Base-by-base conservation (phyloP, 768 basidiomycete species). In the Suillus alpinus region DNA sequence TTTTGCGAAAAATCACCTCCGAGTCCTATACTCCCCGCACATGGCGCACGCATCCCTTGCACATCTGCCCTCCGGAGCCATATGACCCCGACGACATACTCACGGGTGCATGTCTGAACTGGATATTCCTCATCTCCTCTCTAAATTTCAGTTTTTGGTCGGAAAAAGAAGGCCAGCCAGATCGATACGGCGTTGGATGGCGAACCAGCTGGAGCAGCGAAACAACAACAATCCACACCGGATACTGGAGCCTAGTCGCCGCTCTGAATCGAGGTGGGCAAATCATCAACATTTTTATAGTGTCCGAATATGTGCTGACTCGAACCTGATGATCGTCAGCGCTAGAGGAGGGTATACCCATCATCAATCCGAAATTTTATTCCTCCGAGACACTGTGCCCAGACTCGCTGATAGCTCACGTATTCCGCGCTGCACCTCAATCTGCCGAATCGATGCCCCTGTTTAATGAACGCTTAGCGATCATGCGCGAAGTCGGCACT, bases 61-160 rank as follows among this genome's bases (percentile, higher is more conserved):
- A 95, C 68, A 79, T 93, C 40, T 82, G 83, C 66, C 89, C 93
- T 8, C 77, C 83, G 0, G 86, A 89, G 63, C 85, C 86, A 0
- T 86, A 86, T 73, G 74, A 80, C 62, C 69, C 82, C 9, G 67
- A 75, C 13, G 74, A 87, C 58, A 81, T 86, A 8, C 73, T 78
- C 61, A 89, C 85, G 41, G 82, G 77, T 69, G 73, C 77, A 44
- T 83, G 81, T 51, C 76, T 95, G 32, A 78, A 94, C 75, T 95
- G 93, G 93, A 88, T 95, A 61, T 95, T 95, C 74, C 83, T 92
- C 62, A 87, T 95, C 44, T 94, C 89, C 2, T 83, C 87, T 16
- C 81, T 93, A 56, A 96, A 94, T 73, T 96, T 92, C 73, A 91
- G 83, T 67, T 96, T 92, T 73, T 95, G 95, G 94, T 93, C 89